These are phyloP conservation scores for Blastocystis sp. DNA, from an alignment of 352 stramenopile genomes.

Conservation along the genomic window DNA sequence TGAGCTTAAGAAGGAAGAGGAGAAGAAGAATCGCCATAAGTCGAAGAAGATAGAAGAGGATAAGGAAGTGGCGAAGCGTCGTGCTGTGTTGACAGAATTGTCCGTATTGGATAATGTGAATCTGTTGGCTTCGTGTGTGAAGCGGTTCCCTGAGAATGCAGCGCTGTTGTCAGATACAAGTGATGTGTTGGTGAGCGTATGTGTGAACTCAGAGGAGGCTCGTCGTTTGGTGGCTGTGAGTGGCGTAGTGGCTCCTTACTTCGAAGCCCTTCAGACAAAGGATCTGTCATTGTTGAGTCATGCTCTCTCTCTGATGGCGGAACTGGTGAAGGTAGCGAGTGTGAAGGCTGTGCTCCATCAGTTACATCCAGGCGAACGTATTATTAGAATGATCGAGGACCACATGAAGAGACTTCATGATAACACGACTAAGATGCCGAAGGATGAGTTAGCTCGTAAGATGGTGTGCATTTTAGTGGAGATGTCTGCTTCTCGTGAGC, in stretches of 20 bases:
- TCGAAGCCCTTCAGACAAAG: not conserved
- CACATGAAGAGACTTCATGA: constrained; percentile 7
- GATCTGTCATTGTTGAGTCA: constrained; percentile 4
- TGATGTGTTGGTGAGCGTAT: constrained; percentile 12
- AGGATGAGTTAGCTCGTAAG: not conserved
- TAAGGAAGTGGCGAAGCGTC: constrained; percentile 4
- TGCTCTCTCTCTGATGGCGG: constrained; percentile 2
- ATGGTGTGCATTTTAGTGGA: constrained; percentile 55
- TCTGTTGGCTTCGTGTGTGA: constrained; percentile 13
- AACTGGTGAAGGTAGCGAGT: constrained; percentile 35
- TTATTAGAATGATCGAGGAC: not conserved
- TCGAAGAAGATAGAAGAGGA: not conserved
- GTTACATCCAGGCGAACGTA: constrained; percentile 7
- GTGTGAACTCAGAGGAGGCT: constrained; percentile 12
- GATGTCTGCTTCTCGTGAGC: constrained; percentile 25
- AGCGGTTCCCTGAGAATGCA: not conserved
- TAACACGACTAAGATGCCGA: not conserved
- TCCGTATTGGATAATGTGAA: constrained; percentile 39
- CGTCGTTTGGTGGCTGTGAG: constrained; percentile 44
- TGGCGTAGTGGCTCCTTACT: constrained; percentile 33
- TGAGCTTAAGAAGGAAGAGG: constrained; percentile 15
- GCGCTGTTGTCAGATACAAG: not conserved
- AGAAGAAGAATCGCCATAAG: not conserved
- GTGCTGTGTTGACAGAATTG: constrained; percentile 41
- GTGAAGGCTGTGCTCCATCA: constrained; percentile 56